These are phyloP conservation scores for Psidium friedrichsthalianum DNA, from an alignment of 345 rosid genomes.

Conservation along the genomic window DNA sequence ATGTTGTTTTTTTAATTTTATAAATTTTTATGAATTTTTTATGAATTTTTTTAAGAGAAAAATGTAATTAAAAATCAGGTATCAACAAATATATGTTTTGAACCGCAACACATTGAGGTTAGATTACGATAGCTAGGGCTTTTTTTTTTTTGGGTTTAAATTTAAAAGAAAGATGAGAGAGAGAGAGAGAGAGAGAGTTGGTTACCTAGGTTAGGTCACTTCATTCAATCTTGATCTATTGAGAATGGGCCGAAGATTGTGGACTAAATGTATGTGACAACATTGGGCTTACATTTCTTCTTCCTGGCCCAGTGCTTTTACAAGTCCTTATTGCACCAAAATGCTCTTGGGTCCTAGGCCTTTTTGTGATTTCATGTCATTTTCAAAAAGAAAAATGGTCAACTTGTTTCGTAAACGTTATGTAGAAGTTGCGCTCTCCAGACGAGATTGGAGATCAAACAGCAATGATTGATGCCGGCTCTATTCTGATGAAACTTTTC, in stretches of 20 bases:
- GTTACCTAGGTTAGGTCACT: neutral
- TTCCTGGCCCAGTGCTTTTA: neutral
- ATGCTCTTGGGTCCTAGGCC: neutral
- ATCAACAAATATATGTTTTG: neutral
- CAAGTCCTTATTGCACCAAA: neutral
- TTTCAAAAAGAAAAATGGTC: neutral
- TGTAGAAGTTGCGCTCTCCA: neutral
- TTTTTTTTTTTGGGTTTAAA: neutral
- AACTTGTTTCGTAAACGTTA: neutral
- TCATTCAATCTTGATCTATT: neutral
- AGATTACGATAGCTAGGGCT: neutral
- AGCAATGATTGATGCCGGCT: neutral
- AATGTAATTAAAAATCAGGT: too few species aligned
- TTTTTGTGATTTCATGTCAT: neutral
- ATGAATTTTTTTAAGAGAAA: too few species aligned
- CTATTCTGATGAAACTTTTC: neutral
- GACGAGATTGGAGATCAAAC: neutral
- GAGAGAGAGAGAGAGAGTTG: neutral
- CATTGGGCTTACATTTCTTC: neutral
- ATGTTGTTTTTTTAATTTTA: too few species aligned
- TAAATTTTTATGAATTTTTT: too few species aligned
- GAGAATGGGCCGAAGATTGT: neutral
- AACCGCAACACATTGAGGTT: neutral
- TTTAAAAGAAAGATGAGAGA: neutral
- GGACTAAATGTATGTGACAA: neutral